Evolutionary conservation across 352 stramenopile species (phyloP).

Genomic region (Pythium utonaiense): DNA sequence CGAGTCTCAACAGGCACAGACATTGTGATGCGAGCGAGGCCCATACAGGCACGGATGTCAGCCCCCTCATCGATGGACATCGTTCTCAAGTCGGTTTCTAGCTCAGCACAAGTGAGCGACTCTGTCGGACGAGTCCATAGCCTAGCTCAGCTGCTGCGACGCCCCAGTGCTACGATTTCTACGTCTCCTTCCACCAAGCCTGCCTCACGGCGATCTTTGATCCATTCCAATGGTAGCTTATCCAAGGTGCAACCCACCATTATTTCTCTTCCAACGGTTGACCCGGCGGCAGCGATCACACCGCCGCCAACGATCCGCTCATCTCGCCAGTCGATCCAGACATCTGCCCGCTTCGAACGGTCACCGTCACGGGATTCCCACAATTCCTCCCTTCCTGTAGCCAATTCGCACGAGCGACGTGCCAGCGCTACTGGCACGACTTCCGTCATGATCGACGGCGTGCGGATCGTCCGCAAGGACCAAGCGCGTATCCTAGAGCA

Average conservation of each 20-base stretch:
- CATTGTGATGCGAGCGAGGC: not conserved
- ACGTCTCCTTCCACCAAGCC: not conserved
- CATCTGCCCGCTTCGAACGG: not conserved
- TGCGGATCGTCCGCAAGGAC: conserved; percentile 18
- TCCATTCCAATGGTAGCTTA: not conserved
- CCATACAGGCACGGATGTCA: not conserved
- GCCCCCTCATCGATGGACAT: not conserved
- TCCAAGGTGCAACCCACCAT: not conserved
- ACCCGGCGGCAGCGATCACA: not conserved
- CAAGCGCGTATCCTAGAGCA: conserved; percentile 24
- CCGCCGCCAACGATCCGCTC: not conserved
- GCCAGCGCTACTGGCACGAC: not conserved
- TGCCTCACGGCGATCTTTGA: not conserved
- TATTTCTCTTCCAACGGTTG: not conserved
- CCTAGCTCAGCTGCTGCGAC: not conserved
- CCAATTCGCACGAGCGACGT: not conserved
- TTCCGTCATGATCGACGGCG: conserved; percentile 17
- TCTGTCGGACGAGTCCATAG: not conserved
- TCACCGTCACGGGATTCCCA: not conserved
- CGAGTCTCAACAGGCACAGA: not conserved
- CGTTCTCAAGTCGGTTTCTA: conserved; percentile 5
- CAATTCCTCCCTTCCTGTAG: not conserved
- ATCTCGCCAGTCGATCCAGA: not conserved
- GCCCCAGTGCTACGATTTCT: not conserved
- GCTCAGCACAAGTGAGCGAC: not conserved